Conservation (phyloP, 768 basidiomycete genomes). For the Phylloporus sp. region DNA sequence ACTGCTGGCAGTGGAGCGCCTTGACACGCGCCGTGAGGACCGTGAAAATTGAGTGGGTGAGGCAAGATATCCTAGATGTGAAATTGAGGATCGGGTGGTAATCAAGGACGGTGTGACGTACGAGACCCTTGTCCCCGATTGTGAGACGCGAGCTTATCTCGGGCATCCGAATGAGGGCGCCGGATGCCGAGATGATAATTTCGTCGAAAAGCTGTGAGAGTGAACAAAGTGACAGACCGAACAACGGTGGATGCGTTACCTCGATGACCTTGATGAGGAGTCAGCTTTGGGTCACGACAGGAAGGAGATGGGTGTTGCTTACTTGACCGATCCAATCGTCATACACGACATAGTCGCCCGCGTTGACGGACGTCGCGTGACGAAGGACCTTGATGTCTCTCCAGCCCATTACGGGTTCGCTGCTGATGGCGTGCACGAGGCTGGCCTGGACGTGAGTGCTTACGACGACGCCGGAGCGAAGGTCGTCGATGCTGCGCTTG, state of each 20-base stretch:
- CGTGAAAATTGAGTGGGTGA: conserved; percentile 42
- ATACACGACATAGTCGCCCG: conserved; percentile 77
- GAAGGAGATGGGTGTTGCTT: conserved; percentile 23
- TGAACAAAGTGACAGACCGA: conserved; percentile 11
- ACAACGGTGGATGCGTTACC: conserved; percentile 39
- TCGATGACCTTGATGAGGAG: conserved; percentile 57
- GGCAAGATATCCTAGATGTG: conserved; percentile 66
- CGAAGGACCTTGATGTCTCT: conserved; percentile 53
- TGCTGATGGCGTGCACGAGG: conserved; percentile 71
- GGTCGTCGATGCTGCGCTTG: conserved; percentile 71
- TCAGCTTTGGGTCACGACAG: conserved; percentile 7
- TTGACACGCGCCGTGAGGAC: conserved; percentile 43
- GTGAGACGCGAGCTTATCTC: conserved; percentile 72
- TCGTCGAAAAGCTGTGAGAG: conserved; percentile 72
- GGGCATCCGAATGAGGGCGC: conserved; percentile 64
- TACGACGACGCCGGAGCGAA: conserved; percentile 72
- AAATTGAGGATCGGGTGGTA: conserved; percentile 1
- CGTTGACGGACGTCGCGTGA: conserved; percentile 54
- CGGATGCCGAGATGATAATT: conserved; percentile 64
- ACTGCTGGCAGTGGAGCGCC: conserved; percentile 39
- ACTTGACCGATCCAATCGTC: conserved; percentile 91
- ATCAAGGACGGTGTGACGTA: conserved; percentile 31
- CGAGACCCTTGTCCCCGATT: conserved; percentile 72
- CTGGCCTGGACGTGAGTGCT: conserved; percentile 56
- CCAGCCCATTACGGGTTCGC: conserved; percentile 58